phyloP scores from a whole-genome alignment of 805 yeast species.

The Ogataea haglerorum region DNA sequence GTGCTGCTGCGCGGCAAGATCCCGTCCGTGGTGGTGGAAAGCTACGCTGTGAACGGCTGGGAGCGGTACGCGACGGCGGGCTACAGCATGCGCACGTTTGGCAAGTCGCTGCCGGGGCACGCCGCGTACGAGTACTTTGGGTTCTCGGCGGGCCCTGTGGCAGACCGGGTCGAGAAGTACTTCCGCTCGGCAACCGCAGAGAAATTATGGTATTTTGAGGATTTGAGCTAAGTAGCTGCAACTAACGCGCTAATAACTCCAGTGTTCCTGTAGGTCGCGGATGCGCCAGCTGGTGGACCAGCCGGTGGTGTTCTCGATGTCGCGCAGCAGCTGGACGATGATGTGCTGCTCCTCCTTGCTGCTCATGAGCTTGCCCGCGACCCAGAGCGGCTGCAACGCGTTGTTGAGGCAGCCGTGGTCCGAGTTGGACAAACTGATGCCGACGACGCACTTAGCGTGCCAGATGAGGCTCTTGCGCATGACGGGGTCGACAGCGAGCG shows the following conservation, averaged over 20 bases:
- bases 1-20: slow-evolving; percentile 86
- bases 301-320: slow-evolving; percentile 25
- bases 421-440: slow-evolving; percentile 32
- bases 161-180: slow-evolving; percentile 37
- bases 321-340: slow-evolving; percentile 20
- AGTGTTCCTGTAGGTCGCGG: slow-evolving; percentile 21
- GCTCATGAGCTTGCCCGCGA: slow-evolving; percentile 27
- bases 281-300: slow-evolving; percentile 24
- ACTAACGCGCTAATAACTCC: slow-evolving; percentile 9
- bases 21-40: slow-evolving; percentile 92
- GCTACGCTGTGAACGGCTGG: slow-evolving; percentile 89
- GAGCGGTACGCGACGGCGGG: slow-evolving; percentile 92
- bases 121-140: slow-evolving; percentile 80
- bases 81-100: slow-evolving; percentile 91
- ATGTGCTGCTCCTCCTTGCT: slow-evolving; percentile 25
- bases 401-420: slow-evolving; percentile 28
- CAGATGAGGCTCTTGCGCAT: slow-evolving; percentile 23
- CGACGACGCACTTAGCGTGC: slow-evolving; percentile 38
- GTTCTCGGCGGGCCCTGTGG: slow-evolving; percentile 89
- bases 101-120: slow-evolving; percentile 89
- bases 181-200: slow-evolving; percentile 15
- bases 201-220: slow-evolving; percentile 30
- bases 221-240: slow-evolving; percentile 20
- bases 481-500: slow-evolving; percentile 11
- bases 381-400: slow-evolving; percentile 27